A percentile compares a stretch with the other conserved stretches of the same genome.
Conservation (phyloP, 2,329 filamentous ascomycete genomes). For the Pestalotiopsis sp. region DNA sequence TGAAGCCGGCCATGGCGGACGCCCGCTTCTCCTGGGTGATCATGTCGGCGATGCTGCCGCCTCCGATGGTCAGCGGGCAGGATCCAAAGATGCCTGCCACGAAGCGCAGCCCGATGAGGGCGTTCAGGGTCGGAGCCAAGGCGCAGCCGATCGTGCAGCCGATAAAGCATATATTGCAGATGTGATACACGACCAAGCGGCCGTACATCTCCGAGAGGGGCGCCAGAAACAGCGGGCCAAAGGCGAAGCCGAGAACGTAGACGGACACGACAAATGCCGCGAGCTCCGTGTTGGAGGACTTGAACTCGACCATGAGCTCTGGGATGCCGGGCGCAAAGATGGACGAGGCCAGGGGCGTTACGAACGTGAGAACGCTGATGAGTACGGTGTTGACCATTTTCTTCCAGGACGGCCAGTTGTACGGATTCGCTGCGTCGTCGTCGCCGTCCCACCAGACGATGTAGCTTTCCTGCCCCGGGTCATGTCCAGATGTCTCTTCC, state of each 20-base stretch:
- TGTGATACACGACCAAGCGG: slow-evolving; percentile 50
- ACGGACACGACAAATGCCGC: slow-evolving; percentile 17
- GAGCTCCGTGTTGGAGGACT: slow-evolving; percentile 10
- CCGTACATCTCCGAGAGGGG: slow-evolving; percentile 63
- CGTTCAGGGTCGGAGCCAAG: slow-evolving; percentile 48
- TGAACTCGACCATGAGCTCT: slow-evolving; percentile 16
- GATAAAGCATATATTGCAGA: slow-evolving; percentile 46
- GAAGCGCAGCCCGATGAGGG: slow-evolving; percentile 62
- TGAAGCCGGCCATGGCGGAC: slow-evolving; percentile 46
- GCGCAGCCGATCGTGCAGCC: slow-evolving; percentile 48
- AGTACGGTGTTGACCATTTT: slow-evolving; percentile 8
- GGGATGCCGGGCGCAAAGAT: slow-evolving; percentile 18
- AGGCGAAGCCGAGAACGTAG: slow-evolving; percentile 18
- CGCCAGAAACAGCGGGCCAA: slow-evolving; percentile 57
- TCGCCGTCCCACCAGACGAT: slow-evolving; percentile 11
- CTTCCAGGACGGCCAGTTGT: slow-evolving; percentile 50
- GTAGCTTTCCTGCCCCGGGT: not conserved
- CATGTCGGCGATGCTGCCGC: slow-evolving; percentile 69
- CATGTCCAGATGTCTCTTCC: not conserved
- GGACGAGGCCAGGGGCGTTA: slow-evolving; percentile 16
- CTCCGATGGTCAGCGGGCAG: slow-evolving; percentile 65
- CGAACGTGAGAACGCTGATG: slow-evolving; percentile 15
- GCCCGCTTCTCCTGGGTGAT: slow-evolving; percentile 51
- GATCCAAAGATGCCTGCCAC: slow-evolving; percentile 65
- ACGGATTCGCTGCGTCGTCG: slow-evolving; percentile 52